phyloP scores from a whole-genome alignment of 805 yeast species.

The Pichia californica region DNA sequence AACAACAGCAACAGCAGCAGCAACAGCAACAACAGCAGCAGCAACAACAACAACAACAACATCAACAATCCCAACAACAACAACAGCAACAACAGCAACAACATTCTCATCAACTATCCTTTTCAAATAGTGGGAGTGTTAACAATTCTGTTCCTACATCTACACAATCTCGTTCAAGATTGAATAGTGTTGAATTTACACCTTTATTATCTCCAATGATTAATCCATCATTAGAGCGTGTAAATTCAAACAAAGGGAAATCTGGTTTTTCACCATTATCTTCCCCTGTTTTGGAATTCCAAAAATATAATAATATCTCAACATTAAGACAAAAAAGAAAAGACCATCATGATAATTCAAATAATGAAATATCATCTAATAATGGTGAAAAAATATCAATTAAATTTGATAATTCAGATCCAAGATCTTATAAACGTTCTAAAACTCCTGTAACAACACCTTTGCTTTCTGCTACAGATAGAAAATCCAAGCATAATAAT shows the following conservation, averaged over 20 bases:
- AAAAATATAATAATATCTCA: constrained; percentile 14
- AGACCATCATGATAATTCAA: constrained; percentile 5
- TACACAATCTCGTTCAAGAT: background rate
- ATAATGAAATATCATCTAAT: background rate
- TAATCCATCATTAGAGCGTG: constrained; percentile 44
- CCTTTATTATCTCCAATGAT: constrained; percentile 71
- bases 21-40: too few relatives aligned
- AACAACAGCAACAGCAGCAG: background rate
- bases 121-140: background rate
- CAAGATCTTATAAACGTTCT: constrained; percentile 24
- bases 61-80: background rate
- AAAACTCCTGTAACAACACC: constrained; percentile 38
- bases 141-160: background rate
- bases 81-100: background rate
- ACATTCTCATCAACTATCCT: background rate
- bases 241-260: constrained; percentile 12
- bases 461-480: constrained; percentile 28
- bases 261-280: constrained; percentile 45
- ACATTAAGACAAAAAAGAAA: constrained; percentile 20
- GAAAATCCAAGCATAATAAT: background rate
- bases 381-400: background rate
- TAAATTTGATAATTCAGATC: constrained; percentile 3
- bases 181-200: constrained; percentile 37
- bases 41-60: too few relatives aligned
- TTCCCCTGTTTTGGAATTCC: constrained; percentile 61